Conservation (phyloP, 1,139 yeast genomes). For the Eremothecium coryli region DNA sequence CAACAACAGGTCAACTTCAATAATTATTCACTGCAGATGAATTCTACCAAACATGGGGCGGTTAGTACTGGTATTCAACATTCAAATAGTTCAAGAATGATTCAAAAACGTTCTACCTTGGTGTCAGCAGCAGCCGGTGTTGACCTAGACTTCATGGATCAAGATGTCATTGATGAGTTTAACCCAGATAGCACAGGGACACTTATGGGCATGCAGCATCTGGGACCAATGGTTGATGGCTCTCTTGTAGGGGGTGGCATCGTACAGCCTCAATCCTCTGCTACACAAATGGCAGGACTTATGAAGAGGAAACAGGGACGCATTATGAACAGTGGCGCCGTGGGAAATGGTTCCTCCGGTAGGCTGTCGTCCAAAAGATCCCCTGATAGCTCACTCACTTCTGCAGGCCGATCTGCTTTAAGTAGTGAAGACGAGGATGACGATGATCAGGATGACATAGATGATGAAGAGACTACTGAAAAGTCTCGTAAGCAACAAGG, state of each 20-base stretch:
- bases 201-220: constrained; percentile 11
- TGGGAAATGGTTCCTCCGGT: constrained; percentile 2
- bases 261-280: constrained; percentile 7
- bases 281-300: constrained; percentile 6
- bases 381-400: constrained; percentile 4
- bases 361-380: constrained; percentile 2
- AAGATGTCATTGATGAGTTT: constrained; percentile 15
- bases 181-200: not conserved
- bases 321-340: constrained; percentile 1
- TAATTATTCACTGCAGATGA: constrained; percentile 5
- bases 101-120: constrained; percentile 1
- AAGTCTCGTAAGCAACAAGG: constrained; percentile 37
- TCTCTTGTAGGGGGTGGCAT: constrained; percentile 11
- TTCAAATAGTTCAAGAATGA: not conserved
- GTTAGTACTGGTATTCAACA: not conserved
- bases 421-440: constrained; percentile 26
- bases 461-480: constrained; percentile 20
- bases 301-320: constrained; percentile 3
- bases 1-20: constrained; percentile 2
- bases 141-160: constrained; percentile 26
- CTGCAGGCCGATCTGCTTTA: constrained; percentile 8
- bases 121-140: constrained; percentile 12
- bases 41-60: not conserved
- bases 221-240: constrained; percentile 2
- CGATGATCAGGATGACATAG: constrained; percentile 29